Evolutionary conservation across 2,329 filamentous ascomycete genomes (phyloP).

Genomic region (Trichoderma afroharzianum): DNA sequence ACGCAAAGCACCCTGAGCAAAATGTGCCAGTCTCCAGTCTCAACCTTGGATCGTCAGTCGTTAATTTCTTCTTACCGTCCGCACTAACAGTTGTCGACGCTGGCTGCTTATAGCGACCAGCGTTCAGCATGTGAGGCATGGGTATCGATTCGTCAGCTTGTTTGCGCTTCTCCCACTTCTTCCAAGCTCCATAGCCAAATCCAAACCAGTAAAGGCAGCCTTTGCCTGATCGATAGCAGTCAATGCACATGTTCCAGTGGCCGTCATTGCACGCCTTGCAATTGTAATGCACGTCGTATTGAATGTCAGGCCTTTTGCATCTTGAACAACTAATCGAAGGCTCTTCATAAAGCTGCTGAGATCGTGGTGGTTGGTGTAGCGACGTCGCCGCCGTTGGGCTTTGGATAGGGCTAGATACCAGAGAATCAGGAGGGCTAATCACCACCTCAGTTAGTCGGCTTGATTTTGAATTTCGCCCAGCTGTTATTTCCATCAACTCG

Average conservation of each 20-base stretch:
- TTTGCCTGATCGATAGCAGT: constrained; percentile 71
- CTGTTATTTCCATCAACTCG: constrained; percentile 21
- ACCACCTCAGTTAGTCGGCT: constrained; percentile 41
- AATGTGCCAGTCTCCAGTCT: constrained; percentile 78
- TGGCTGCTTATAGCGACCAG: constrained; percentile 54
- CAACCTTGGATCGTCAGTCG: constrained; percentile 62
- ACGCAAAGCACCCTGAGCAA: constrained; percentile 70
- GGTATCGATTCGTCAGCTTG: constrained; percentile 39
- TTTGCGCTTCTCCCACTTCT: constrained; percentile 58
- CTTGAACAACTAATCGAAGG: constrained; percentile 70
- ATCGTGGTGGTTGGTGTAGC: constrained; percentile 39
- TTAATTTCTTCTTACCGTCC: constrained; percentile 56
- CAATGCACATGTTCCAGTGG: constrained; percentile 73
- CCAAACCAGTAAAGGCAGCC: constrained; percentile 88
- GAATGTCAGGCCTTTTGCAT: constrained; percentile 69
- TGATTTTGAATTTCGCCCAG: constrained; percentile 24
- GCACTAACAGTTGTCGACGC: constrained; percentile 47
- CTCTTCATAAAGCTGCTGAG: constrained; percentile 59
- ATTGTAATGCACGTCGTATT: constrained; percentile 83
- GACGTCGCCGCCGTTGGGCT: constrained; percentile 29
- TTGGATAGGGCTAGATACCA: constrained; percentile 30
- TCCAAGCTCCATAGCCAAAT: constrained; percentile 70
- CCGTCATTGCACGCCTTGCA: constrained; percentile 69
- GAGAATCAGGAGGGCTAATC: constrained; percentile 26
- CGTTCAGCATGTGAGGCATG: constrained; percentile 55